Conservation (phyloP, 345 rosid genomes). For the Aquilaria sinensis region DNA sequence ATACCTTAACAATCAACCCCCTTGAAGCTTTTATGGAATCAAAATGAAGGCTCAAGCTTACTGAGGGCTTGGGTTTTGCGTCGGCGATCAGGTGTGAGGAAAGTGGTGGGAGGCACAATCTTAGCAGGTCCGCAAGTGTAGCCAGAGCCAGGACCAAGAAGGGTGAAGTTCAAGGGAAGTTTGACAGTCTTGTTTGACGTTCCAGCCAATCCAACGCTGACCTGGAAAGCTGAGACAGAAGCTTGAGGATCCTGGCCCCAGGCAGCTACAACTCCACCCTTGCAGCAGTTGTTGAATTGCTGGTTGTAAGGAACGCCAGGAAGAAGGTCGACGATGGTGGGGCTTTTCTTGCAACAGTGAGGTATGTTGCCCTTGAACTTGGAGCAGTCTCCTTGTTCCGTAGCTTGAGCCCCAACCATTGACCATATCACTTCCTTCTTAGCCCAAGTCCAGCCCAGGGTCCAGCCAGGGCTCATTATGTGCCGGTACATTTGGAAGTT, state of each 20-base stretch:
- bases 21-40: background rate
- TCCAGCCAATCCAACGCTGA: slow-evolving; percentile 68
- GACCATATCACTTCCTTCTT: slow-evolving; percentile 88
- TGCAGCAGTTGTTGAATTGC: slow-evolving; percentile 79
- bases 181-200: slow-evolving; percentile 79
- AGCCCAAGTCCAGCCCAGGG: slow-evolving; percentile 85
- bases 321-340: slow-evolving; percentile 67
- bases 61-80: slow-evolving; percentile 77
- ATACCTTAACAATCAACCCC: no score
- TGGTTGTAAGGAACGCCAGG: slow-evolving; percentile 81
- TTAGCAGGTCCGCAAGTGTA: slow-evolving; percentile 89
- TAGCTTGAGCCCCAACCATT: slow-evolving; percentile 73
- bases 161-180: slow-evolving; percentile 82
- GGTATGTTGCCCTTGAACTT: slow-evolving; percentile 82
- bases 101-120: slow-evolving; percentile 54
- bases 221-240: slow-evolving; percentile 67
- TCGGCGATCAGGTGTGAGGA: slow-evolving; percentile 55
- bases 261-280: slow-evolving; percentile 74
- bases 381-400: slow-evolving; percentile 95
- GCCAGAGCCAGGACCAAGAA: slow-evolving; percentile 80
- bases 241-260: slow-evolving; percentile 82
- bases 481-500: slow-evolving; percentile 79
- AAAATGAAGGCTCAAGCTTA: slow-evolving; percentile 26
- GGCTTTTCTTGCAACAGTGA: slow-evolving; percentile 76
- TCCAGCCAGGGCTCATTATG: slow-evolving; percentile 80